Base-by-base conservation (phyloP, 176 grass and related monocot genomes). In the Guadua angustifolia region DNA sequence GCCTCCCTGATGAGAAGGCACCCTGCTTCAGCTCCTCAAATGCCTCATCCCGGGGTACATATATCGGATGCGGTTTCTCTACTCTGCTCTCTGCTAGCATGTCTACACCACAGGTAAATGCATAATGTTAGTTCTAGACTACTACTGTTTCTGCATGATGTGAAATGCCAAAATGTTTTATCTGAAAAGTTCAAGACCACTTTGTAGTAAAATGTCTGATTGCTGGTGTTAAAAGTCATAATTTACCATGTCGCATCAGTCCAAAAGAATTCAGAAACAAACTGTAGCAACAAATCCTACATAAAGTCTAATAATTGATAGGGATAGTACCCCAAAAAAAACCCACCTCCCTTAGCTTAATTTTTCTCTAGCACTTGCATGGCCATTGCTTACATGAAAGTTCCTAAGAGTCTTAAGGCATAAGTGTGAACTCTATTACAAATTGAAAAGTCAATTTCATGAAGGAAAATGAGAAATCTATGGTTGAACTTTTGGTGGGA, bases 11-110 rank as follows among this genome's bases (percentile, higher is more conserved):
- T 74, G 91, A 92, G 78, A 99, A 99, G 63, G 96, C 91, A 15
- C 88, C 96, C 77, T 92, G 93, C 87, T 99, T 99, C 63, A 94
- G 56, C 92, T 95, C 96, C 71, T 99, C 96, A 66, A 99, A 99
- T 18, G 89, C 88, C 26, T 99, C 96, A 71, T 95, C 96, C 19
- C 96, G 88, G 7, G 96, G 96, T 63, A 99, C 96, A 0, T 99
- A 99, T 87, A 99, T 90, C 36, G 80, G 89, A 92, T 99, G 91
- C 0, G 96, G 96, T 78, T 99, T 99, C 87, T 99, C 96, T 45
- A 99, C 81, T 63, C 96, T 89, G 49, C 89, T 95, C 81, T 99
- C 96, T 1, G 89, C 88, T 73, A 87, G 32, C 96, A 99, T 91
- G 69, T 82, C 96, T 99, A 83, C 61, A 86, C 5, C 66, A 60